phyloP scores from a whole-genome alignment of 352 stramenopile species.

The Phytophthora kernoviae region DNA sequence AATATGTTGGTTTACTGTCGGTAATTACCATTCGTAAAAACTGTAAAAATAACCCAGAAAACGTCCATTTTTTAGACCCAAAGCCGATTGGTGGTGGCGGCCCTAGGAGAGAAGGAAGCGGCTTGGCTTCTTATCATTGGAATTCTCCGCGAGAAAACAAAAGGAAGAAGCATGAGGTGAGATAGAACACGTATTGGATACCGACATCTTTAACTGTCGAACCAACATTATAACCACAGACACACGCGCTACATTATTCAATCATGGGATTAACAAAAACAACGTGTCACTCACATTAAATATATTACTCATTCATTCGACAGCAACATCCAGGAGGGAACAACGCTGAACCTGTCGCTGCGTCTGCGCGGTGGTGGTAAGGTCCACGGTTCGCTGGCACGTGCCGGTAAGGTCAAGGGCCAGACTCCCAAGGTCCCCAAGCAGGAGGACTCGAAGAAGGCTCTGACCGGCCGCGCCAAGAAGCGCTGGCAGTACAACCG shows the following conservation, averaged over 20 bases:
- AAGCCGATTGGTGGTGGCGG: constrained; percentile 32
- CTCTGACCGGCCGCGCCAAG: constrained; percentile 97
- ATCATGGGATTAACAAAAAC: background rate
- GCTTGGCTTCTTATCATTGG: constrained; percentile 41
- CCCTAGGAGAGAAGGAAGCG: background rate
- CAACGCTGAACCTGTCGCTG: constrained; percentile 96
- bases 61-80: too few relatives aligned
- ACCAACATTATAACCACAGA: too few relatives aligned
- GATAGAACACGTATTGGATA: too few relatives aligned
- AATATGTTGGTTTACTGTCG: too few relatives aligned
- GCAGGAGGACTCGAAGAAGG: constrained; percentile 98
- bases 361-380: constrained; percentile 96
- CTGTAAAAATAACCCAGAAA: too few relatives aligned
- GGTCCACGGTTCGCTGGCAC: constrained; percentile 99
- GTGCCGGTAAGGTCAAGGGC: constrained; percentile 99
- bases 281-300: constrained; percentile 26
- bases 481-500: constrained; percentile 99
- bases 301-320: constrained; percentile 37
- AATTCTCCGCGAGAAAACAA: constrained; percentile 70
- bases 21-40: too few relatives aligned
- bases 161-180: constrained; percentile 70
- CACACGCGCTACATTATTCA: too few relatives aligned
- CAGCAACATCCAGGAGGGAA: constrained; percentile 98
- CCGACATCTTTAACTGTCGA: too few relatives aligned
- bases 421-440: constrained; percentile 99